A percentile compares a stretch with the other conserved stretches of the same genome.
These are phyloP conservation scores for Penicillium lagena DNA, from an alignment of 495 filamentous ascomycete genomes.

Conservation along the genomic window DNA sequence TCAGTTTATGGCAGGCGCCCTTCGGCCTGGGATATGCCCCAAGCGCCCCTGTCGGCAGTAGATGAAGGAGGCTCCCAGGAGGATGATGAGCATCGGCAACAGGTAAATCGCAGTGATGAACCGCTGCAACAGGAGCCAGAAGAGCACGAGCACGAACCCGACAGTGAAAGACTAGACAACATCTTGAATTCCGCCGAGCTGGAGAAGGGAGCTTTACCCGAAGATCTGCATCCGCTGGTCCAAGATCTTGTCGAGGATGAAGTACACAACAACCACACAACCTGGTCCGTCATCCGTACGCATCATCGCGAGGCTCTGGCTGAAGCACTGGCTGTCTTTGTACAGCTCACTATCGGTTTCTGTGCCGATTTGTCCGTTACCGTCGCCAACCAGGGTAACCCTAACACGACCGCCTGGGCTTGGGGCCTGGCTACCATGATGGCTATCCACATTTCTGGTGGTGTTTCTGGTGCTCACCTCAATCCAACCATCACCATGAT, in stretches of 20 bases:
- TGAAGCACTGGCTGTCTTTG: constrained; percentile 42
- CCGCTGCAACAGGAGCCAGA: constrained; percentile 14
- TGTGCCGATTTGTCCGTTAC: constrained; percentile 43
- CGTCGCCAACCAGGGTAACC: constrained; percentile 32
- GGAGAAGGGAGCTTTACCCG: constrained; percentile 22
- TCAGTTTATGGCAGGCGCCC: constrained; percentile 17
- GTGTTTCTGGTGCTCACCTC: constrained; percentile 49
- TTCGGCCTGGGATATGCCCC: constrained; percentile 10
- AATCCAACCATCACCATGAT: constrained; percentile 45
- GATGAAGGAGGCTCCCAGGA: constrained; percentile 17
- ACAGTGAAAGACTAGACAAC: constrained; percentile 4
- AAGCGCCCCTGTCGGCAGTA: constrained; percentile 19
- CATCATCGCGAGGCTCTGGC: constrained; percentile 45
- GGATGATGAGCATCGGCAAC: constrained; percentile 3
- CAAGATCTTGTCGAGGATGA: constrained; percentile 37
- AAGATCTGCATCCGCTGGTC: constrained; percentile 35
- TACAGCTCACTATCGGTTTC: constrained; percentile 40
- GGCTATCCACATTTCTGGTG: constrained; percentile 50
- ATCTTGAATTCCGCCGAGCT: constrained; percentile 13
- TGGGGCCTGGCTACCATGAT: constrained; percentile 55
- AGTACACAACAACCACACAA: constrained; percentile 44
- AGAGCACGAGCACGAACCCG: constrained; percentile 6
- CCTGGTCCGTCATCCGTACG: constrained; percentile 46
- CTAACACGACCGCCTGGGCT: constrained; percentile 44
- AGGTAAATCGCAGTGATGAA: constrained; percentile 8